Evolutionary conservation across 2,329 filamentous ascomycete species (phyloP), one percentile per base, ranked within the genome.

Genomic region (Fusarium sp.): DNA sequence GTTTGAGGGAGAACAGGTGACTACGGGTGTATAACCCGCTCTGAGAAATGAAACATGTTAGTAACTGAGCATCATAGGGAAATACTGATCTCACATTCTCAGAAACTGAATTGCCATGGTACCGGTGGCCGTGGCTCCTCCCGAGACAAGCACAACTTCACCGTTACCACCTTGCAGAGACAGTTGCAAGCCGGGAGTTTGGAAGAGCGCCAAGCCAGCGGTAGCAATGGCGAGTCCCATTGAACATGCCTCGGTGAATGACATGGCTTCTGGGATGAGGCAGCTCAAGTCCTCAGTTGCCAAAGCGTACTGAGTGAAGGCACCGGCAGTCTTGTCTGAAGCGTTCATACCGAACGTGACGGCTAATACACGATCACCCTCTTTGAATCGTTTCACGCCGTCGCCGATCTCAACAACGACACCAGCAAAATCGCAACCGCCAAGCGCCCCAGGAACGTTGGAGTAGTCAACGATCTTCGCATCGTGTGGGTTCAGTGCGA

Each of bases 261-360:
- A 36, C 46, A 49, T 49, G 18, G 5, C 31, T 24, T 24, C 9
- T 18, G 46, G 46, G 36, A 49, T 36, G 33, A 22, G 46, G 20
- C 46, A 49, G n/a, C 46, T 49, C 31, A 49, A n/a, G 10, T 34
- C 46, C 31, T 49, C 46, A 24, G 36, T 22, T n/a, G 46, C 46
- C 10, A 49, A 36, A 13, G 46, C 46, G 17, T 49, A 49, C 28
- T 49, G 28, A 10, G 46, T 31, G 24, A 49, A 49, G 3, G 28
- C 31, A 17, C 46, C 46, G 18, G 28, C 28, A 3, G 46, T 49
- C 13, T 34, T 18, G 28, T 34, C 36, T 8, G 28, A 34, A 20
- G 18, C 18, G 18, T 20, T 20, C 18, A 20, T 20, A 20, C 18
- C 18, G 18, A 20, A 20, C 18, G 18, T 20, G 18, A 20, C 18